phyloP scores from a whole-genome alignment of 805 yeast species.

The Saturnispora ahearnii region DNA sequence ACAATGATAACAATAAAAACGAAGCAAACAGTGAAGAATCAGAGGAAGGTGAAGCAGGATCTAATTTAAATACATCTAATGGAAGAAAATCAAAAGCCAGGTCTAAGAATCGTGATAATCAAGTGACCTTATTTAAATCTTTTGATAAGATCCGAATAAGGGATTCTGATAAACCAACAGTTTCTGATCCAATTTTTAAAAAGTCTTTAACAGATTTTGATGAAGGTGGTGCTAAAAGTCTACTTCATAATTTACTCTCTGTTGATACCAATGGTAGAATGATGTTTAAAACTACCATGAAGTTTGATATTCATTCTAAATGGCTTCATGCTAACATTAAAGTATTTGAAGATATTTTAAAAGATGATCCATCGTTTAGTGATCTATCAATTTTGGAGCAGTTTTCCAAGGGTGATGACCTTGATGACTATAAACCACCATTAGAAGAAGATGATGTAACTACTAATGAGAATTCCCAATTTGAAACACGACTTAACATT shows the following conservation, averaged over 20 bases:
- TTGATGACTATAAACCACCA: not conserved
- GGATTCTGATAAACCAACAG: constrained; percentile 40
- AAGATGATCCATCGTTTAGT: constrained; percentile 3
- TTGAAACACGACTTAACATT: not conserved
- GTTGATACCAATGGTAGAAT: constrained; percentile 40
- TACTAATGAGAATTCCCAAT: not conserved
- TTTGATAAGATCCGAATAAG: constrained; percentile 36
- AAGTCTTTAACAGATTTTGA: constrained; percentile 49
- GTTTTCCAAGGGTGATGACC: not conserved
- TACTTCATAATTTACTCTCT: constrained; percentile 40
- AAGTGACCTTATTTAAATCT: constrained; percentile 1
- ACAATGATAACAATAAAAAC: constrained; percentile 14
- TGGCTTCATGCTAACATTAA: not conserved
- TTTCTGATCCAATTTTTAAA: constrained; percentile 49
- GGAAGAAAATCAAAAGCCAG: constrained; percentile 13
- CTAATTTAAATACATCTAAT: constrained; percentile 14
- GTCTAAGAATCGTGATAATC: not conserved
- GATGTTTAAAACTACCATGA: constrained; percentile 38
- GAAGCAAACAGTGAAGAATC: constrained; percentile 14
- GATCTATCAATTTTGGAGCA: not conserved
- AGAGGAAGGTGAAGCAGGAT: constrained; percentile 17
- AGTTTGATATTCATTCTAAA: constrained; percentile 13
- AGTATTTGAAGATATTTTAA: not conserved
- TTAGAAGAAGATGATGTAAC: not conserved
- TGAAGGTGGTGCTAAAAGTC: constrained; percentile 54